Conservation (phyloP, 306 rosid species). For the Amphicarpaea edgeworthii region DNA sequence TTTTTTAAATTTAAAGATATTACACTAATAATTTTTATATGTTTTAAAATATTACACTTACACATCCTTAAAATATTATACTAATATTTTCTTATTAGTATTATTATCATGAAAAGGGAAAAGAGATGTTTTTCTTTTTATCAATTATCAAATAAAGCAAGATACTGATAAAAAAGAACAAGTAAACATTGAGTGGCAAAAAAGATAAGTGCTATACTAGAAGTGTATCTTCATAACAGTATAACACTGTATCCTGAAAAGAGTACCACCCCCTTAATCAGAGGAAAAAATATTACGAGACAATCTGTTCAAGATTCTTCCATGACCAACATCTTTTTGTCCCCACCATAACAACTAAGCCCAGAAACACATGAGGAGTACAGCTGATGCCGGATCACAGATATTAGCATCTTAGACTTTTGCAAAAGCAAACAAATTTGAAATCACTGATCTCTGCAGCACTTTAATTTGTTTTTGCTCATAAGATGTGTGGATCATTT, state of each 20-base stretch:
- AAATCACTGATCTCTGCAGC: constrained; percentile 30
- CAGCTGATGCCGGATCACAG: constrained; percentile 46
- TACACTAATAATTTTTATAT: too few species aligned
- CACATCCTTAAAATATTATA: too few species aligned
- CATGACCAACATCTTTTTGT: constrained; percentile 40
- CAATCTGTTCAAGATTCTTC: constrained; percentile 49
- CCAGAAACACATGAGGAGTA: constrained; percentile 47
- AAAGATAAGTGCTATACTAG: constrained; percentile 37
- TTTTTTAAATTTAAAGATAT: too few species aligned
- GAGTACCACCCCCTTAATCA: constrained; percentile 41
- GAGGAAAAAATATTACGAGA: constrained; percentile 48
- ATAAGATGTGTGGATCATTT: constrained; percentile 17
- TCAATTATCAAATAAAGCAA: constrained; percentile 24
- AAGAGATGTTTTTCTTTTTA: neutral
- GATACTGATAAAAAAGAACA: neutral
- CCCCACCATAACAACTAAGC: constrained; percentile 53
- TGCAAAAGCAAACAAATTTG: constrained; percentile 42
- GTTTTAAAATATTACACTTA: too few species aligned
- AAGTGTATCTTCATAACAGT: constrained; percentile 13
- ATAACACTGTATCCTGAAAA: constrained; percentile 37
- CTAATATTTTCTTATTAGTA: too few species aligned
- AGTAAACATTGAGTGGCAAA: neutral
- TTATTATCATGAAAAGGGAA: constrained; percentile 8
- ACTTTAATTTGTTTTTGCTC: constrained; percentile 14
- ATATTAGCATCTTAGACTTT: constrained; percentile 40